Evolutionary conservation across 805 yeast species (phyloP).

Genomic region (Cyberlindnera maritima): DNA sequence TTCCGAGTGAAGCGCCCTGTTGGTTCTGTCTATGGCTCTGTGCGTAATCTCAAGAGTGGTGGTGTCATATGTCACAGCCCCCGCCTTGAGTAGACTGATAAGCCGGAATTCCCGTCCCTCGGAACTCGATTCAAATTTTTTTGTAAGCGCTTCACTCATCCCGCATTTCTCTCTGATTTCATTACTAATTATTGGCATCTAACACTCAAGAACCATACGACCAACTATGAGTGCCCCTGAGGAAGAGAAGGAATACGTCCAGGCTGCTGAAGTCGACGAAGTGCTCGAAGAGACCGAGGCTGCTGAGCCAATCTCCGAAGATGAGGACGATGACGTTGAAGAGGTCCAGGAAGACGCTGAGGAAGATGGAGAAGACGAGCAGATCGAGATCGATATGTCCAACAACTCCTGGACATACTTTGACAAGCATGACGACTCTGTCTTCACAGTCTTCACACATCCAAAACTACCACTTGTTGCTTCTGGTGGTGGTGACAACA

Average conservation of each 20-base stretch:
- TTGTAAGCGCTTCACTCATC: neutral
- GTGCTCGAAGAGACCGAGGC: constrained; percentile 30
- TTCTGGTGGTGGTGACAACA: constrained; percentile 95
- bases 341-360: constrained; percentile 29
- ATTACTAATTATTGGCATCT: neutral
- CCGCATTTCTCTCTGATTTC: neutral
- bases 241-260: constrained; percentile 36
- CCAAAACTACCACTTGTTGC: constrained; percentile 82
- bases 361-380: constrained; percentile 33
- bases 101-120: neutral
- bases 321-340: constrained; percentile 27
- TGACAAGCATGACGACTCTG: constrained; percentile 86
- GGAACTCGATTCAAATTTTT: neutral
- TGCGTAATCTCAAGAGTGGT: neutral
- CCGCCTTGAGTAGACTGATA: neutral
- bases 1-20: too few relatives aligned
- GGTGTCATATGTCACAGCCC: too few relatives aligned
- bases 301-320: constrained; percentile 4
- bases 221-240: constrained; percentile 15
- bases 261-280: constrained; percentile 43
- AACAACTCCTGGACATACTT: constrained; percentile 89
- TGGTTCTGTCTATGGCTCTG: neutral
- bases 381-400: constrained; percentile 77
- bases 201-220: neutral
- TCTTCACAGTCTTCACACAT: constrained; percentile 78